Conservation (phyloP, 805 yeast species). For the Metschnikowia gelsemii region DNA sequence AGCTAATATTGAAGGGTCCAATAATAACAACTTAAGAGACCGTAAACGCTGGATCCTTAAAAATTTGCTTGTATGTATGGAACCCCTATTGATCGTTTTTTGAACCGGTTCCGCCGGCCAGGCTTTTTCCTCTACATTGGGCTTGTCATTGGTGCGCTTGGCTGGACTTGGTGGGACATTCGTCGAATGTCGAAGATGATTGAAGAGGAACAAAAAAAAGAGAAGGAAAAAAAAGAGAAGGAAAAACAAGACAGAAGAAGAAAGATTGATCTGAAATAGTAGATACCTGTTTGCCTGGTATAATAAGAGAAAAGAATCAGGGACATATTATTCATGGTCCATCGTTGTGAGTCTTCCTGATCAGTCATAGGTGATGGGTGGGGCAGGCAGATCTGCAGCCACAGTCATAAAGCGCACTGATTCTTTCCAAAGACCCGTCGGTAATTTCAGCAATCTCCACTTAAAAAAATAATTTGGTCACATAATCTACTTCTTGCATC, state of each 20-base stretch:
- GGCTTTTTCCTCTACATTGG: slow-evolving; percentile 37
- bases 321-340: no score
- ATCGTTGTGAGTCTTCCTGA: no score
- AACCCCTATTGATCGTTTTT: slow-evolving; percentile 31
- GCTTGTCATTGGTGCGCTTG: slow-evolving; percentile 27
- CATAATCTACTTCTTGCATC: no score
- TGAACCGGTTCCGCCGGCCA: slow-evolving; percentile 32
- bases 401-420: no score
- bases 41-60: background rate
- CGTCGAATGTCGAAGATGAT: slow-evolving; percentile 18
- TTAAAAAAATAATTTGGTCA: no score
- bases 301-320: no score
- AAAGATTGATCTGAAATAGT: background rate
- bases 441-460: no score
- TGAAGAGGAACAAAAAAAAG: slow-evolving; percentile 12
- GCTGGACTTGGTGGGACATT: slow-evolving; percentile 23
- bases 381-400: no score
- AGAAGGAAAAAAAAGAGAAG: slow-evolving; percentile 2
- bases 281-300: background rate
- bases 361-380: no score
- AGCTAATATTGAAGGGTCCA: no score
- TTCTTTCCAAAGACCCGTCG: no score
- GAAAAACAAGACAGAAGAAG: background rate
- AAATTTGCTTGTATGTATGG: slow-evolving; percentile 11
- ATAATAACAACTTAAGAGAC: background rate